phyloP scores from a whole-genome alignment of 2,329 filamentous ascomycete species.

The Cytospora piceae region DNA sequence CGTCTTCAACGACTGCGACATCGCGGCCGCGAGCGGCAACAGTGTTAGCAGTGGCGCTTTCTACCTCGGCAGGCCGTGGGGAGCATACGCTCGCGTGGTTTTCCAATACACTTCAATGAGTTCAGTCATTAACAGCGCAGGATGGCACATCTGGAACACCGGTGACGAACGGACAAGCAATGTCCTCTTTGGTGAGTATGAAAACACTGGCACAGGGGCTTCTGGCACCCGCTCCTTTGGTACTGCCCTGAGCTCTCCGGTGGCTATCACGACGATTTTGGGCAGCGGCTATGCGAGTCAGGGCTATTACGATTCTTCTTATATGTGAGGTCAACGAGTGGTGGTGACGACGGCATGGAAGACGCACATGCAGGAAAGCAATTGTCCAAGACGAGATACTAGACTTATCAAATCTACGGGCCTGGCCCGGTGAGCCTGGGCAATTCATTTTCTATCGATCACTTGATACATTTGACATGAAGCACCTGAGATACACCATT shows the following conservation, averaged over 20 bases:
- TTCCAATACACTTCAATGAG: slow-evolving; percentile 55
- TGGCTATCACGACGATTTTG: slow-evolving; percentile 40
- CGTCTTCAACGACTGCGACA: slow-evolving; percentile 50
- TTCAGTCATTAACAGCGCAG: slow-evolving; percentile 60
- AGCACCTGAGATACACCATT: no score
- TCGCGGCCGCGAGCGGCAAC: slow-evolving; percentile 45
- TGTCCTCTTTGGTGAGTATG: slow-evolving; percentile 62
- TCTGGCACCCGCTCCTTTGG: slow-evolving; percentile 54
- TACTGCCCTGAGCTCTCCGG: slow-evolving; percentile 41
- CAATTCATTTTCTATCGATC: no score
- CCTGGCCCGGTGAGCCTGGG: no score
- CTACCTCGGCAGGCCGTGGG: slow-evolving; percentile 55
- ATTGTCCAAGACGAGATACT: no score
- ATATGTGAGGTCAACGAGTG: slow-evolving; percentile 33
- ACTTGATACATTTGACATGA: no score
- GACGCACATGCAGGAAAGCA: no score
- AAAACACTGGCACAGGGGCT: slow-evolving; percentile 61
- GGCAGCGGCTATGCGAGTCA: slow-evolving; percentile 35
- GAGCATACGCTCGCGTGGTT: slow-evolving; percentile 50
- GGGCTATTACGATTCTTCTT: slow-evolving; percentile 37
- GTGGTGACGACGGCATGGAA: no score
- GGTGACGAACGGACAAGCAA: slow-evolving; percentile 53
- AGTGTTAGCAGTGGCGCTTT: slow-evolving; percentile 44
- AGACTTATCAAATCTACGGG: no score
- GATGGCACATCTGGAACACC: slow-evolving; percentile 61